A percentile compares a stretch with the other conserved stretches of the same genome.
Evolutionary conservation across 1,139 yeast genomes (phyloP).

Genomic region (Geotrichum bryndzae): DNA sequence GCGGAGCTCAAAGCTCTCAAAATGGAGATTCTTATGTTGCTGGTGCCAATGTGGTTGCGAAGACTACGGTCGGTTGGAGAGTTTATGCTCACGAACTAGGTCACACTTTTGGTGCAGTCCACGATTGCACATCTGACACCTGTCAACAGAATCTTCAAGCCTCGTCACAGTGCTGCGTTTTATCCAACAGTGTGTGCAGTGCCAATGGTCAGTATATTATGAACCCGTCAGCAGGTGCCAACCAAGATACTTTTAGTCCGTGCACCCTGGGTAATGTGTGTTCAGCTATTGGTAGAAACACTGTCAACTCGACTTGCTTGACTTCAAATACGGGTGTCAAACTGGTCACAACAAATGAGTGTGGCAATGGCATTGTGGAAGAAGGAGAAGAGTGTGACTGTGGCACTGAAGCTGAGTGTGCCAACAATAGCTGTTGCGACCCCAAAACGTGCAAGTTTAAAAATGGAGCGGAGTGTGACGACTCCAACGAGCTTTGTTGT

Average conservation of each 20-base stretch:
- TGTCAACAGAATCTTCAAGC: conserved; percentile 31
- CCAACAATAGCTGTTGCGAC: conserved; percentile 35
- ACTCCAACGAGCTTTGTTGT: conserved; percentile 36
- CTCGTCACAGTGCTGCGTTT: conserved; percentile 37
- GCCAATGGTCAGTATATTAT: conserved; percentile 37
- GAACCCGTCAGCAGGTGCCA: conserved; percentile 36
- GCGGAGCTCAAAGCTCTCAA: conserved; percentile 21
- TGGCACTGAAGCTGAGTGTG: conserved; percentile 30
- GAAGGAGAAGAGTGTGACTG: conserved; percentile 42
- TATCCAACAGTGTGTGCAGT: conserved; percentile 29
- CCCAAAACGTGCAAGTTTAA: conserved; percentile 36
- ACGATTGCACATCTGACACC: conserved; percentile 37
- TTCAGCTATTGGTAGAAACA: conserved; percentile 29
- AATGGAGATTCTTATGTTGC: conserved; percentile 28
- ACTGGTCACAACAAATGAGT: conserved; percentile 34
- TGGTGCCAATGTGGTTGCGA: conserved; percentile 37
- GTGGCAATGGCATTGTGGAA: conserved; percentile 42
- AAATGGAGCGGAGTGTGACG: conserved; percentile 36
- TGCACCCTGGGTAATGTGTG: conserved; percentile 40
- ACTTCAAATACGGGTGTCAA: conserved; percentile 35
- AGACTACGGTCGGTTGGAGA: conserved; percentile 35
- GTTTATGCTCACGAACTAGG: conserved; percentile 41
- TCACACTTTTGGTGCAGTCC: conserved; percentile 42
- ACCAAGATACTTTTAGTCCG: conserved; percentile 33
- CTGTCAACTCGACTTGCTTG: conserved; percentile 36